Evolutionary conservation across 2,329 filamentous ascomycete genomes (phyloP).

Genomic region (Purpureocillium lavendulum): DNA sequence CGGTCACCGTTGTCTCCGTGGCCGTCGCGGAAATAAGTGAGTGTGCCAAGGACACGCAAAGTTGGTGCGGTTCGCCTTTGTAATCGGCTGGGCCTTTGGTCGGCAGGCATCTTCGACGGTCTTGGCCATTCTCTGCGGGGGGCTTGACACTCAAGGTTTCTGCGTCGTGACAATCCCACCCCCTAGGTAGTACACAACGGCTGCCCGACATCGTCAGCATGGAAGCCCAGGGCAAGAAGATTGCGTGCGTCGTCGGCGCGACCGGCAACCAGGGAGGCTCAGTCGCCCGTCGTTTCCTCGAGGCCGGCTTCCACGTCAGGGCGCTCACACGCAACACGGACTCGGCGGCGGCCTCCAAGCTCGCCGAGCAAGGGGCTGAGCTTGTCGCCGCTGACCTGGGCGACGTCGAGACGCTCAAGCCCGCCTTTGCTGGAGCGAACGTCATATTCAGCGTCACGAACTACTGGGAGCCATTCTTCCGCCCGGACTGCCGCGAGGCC

Average conservation of each 20-base stretch:
- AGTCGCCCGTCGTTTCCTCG: slow-evolving; percentile 38
- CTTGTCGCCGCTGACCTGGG: slow-evolving; percentile 35
- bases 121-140: no score
- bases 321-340: slow-evolving; percentile 36
- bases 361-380: slow-evolving; percentile 33
- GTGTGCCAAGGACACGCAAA: no score
- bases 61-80: no score
- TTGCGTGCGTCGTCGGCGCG: slow-evolving; percentile 37
- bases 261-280: slow-evolving; percentile 45
- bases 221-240: slow-evolving; percentile 15
- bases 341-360: slow-evolving; percentile 29
- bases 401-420: slow-evolving; percentile 27
- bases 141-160: no score
- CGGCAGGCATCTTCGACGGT: no score
- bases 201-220: not conserved
- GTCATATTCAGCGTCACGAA: slow-evolving; percentile 48
- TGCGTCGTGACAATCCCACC: no score
- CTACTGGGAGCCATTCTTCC: slow-evolving; percentile 44
- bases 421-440: slow-evolving; percentile 35
- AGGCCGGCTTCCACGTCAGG: slow-evolving; percentile 33
- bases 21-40: no score
- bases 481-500: slow-evolving; percentile 29
- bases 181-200: no score
- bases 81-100: no score
- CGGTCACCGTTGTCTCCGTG: no score